These are phyloP conservation scores for Sungouiella thailandica DNA, from an alignment of 805 yeast species.

Conservation along the genomic window DNA sequence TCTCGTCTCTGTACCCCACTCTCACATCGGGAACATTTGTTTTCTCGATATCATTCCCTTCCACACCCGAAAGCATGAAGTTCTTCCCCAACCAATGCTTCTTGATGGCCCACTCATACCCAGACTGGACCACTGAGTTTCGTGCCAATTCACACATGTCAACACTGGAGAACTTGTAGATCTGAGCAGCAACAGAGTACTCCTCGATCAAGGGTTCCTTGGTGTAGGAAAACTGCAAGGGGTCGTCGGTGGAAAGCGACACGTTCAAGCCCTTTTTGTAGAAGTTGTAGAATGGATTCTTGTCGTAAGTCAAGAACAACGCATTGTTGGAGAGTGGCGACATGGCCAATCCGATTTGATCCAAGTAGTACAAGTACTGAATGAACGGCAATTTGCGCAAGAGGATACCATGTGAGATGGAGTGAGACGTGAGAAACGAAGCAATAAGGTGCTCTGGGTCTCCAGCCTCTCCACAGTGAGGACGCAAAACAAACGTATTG, in stretches of 20 bases:
- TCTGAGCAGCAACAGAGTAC: conserved; percentile 97
- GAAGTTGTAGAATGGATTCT: conserved; percentile 89
- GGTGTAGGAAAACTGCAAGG: conserved; percentile 93
- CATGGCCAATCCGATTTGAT: conserved; percentile 97
- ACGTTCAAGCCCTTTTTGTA: conserved; percentile 93
- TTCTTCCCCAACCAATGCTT: conserved; percentile 87
- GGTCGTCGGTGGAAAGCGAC: conserved; percentile 94
- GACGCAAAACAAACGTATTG: conserved; percentile 90
- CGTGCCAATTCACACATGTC: conserved; percentile 97
- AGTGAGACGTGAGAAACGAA: conserved; percentile 84
- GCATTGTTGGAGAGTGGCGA: conserved; percentile 97
- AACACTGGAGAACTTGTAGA: conserved; percentile 87
- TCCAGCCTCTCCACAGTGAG: conserved; percentile 99
- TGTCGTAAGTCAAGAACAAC: conserved; percentile 88
- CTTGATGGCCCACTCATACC: conserved; percentile 84
- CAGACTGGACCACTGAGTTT: conserved; percentile 89
- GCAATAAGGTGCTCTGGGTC: conserved; percentile 95
- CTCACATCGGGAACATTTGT: conserved; percentile 93
- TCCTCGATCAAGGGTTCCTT: conserved; percentile 97
- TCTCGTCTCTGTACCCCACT: conserved; percentile 77
- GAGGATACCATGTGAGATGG: conserved; percentile 92
- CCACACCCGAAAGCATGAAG: conserved; percentile 54
- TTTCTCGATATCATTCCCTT: conserved; percentile 85
- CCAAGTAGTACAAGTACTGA: conserved; percentile 88
- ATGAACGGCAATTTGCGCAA: conserved; percentile 91